These are phyloP conservation scores for Phlebiopsis gigantea DNA, from an alignment of 768 basidiomycete genomes.

Conservation along the genomic window DNA sequence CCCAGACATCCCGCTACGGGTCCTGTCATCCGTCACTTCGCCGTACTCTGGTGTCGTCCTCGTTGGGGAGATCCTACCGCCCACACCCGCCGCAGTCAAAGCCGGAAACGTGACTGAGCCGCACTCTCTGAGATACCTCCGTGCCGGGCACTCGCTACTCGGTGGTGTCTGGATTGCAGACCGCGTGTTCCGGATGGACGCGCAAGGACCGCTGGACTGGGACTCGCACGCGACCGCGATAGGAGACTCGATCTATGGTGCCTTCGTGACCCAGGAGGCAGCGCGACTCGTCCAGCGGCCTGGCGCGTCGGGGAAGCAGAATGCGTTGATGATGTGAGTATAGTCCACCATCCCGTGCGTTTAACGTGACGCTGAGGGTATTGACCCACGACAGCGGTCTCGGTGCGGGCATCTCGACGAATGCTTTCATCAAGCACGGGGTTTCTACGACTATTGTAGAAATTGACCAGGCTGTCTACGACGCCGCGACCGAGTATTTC, in stretches of 20 bases:
- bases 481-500: slow-evolving; percentile 75
- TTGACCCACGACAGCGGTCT: slow-evolving; percentile 57
- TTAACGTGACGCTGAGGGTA: background rate
- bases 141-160: slow-evolving; percentile 51
- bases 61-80: slow-evolving; percentile 66
- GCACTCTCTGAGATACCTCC: slow-evolving; percentile 35
- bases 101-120: slow-evolving; percentile 16
- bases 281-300: slow-evolving; percentile 62
- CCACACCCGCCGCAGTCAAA: slow-evolving; percentile 17
- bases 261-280: slow-evolving; percentile 87
- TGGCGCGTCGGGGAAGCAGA: slow-evolving; percentile 32
- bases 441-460: slow-evolving; percentile 83
- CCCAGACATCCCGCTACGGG: slow-evolving; percentile 49
- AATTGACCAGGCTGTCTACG: slow-evolving; percentile 87
- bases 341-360: background rate
- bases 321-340: slow-evolving; percentile 68
- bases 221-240: slow-evolving; percentile 52
- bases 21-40: slow-evolving; percentile 63
- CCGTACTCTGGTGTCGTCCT: slow-evolving; percentile 72
- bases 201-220: slow-evolving; percentile 26
- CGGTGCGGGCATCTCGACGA: slow-evolving; percentile 78
- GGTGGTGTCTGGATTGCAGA: slow-evolving; percentile 77
- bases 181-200: slow-evolving; percentile 30
- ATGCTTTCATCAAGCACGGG: slow-evolving; percentile 63
- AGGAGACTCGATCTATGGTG: slow-evolving; percentile 77